Conservation (phyloP, 2,329 filamentous ascomycete genomes). For the Colletotrichum chlorophyti region DNA sequence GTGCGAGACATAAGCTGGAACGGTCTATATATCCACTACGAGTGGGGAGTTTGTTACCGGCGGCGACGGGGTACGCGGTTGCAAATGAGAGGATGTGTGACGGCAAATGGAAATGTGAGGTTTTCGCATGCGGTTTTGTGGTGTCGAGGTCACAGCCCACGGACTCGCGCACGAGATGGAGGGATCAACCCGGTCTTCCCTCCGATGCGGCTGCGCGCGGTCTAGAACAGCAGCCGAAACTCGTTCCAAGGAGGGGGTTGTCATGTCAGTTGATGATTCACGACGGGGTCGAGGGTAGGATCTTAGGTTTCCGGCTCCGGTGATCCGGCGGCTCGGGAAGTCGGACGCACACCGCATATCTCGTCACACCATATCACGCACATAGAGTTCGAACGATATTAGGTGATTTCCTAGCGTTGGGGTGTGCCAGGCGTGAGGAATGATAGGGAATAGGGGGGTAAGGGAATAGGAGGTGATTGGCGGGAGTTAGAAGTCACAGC, state of each 20-base stretch:
- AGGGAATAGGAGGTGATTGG: neutral
- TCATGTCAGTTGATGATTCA: neutral
- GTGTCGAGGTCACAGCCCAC: too few relatives aligned
- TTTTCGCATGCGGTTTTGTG: neutral
- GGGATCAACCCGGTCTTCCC: neutral
- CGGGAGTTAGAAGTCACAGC: conserved; percentile 15
- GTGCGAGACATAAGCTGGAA: conserved; percentile 24
- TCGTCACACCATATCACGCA: too few relatives aligned
- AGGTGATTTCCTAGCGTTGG: too few relatives aligned
- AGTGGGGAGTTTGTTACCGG: neutral
- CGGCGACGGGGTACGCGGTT: neutral
- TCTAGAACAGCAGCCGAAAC: conserved; percentile 4
- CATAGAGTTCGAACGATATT: conserved; percentile 4
- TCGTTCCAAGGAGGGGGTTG: neutral
- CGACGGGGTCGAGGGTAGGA: neutral
- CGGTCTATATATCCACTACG: conserved; percentile 22
- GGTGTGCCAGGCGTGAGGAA: too few relatives aligned
- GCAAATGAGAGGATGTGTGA: neutral
- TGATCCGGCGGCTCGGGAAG: conserved; percentile 15
- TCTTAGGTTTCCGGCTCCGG: conserved; percentile 17
- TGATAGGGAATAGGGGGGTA: neutral
- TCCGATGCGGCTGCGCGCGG: neutral
- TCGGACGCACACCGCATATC: neutral
- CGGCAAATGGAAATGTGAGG: too few relatives aligned
- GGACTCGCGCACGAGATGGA: neutral